phyloP scores from a whole-genome alignment of 2,329 filamentous ascomycete genomes.

The Rosellinia necatrix region DNA sequence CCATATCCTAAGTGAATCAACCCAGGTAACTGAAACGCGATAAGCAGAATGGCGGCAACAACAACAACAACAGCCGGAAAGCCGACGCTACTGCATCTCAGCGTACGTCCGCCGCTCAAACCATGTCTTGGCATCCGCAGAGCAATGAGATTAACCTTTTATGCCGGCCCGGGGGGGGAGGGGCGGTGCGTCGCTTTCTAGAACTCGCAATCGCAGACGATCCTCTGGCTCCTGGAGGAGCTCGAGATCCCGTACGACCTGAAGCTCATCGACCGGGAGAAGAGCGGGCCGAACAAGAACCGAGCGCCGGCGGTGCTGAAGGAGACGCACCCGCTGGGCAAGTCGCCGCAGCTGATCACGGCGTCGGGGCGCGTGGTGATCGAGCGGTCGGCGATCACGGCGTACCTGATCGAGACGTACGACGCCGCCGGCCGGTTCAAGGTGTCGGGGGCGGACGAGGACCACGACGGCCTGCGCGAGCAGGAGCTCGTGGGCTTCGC shows the following conservation, averaged over 20 bases:
- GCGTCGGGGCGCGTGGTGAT: conserved; percentile 24
- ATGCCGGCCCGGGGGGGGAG: too few relatives aligned
- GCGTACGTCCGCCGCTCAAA: conserved; percentile 3
- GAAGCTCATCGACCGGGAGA: conserved; percentile 23
- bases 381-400: conserved; percentile 30
- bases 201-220: conserved; percentile 32
- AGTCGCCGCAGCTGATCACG: conserved; percentile 30
- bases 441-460: conserved; percentile 14
- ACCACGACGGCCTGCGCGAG: conserved; percentile 26
- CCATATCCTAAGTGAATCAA: too few relatives aligned
- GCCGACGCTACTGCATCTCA: conserved; percentile 25
- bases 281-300: conserved; percentile 7
- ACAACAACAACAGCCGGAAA: conserved; percentile 12
- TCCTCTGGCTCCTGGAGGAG: conserved; percentile 32
- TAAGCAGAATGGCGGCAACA: conserved; percentile 16
- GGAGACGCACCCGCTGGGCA: conserved; percentile 31
- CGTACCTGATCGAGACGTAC: conserved; percentile 33
- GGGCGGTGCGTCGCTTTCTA: too few relatives aligned
- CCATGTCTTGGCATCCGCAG: neutral
- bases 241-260: conserved; percentile 31
- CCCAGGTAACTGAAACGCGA: neutral
- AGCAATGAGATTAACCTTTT: too few relatives aligned
- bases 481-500: conserved; percentile 29
- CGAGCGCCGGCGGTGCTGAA: conserved; percentile 29
- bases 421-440: conserved; percentile 28